These are phyloP conservation scores for Acacia melanoxylon DNA, from an alignment of 306 rosid genomes.

Conservation along the genomic window DNA sequence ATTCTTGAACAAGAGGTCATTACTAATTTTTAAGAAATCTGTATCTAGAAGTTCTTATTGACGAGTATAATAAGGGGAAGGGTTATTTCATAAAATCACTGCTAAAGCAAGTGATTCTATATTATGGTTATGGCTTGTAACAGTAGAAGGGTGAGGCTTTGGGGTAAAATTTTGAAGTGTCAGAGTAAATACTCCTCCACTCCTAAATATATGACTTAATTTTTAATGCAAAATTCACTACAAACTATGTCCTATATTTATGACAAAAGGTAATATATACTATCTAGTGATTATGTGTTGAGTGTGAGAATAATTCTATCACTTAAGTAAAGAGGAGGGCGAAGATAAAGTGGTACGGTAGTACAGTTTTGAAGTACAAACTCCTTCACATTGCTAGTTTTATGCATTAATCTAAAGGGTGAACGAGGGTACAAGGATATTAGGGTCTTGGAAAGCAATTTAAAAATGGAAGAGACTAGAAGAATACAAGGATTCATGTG, in stretches of 20 bases:
- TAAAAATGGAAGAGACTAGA: not conserved
- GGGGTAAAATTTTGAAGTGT: not conserved
- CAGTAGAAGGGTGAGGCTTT: not conserved
- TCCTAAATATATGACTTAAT: too few relatives aligned
- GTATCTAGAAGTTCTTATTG: too few relatives aligned
- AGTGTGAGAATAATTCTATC: not conserved
- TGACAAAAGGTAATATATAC: too few relatives aligned
- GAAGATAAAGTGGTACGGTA: not conserved
- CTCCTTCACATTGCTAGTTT: not conserved
- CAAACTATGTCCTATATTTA: too few relatives aligned
- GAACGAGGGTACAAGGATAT: not conserved
- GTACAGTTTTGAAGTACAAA: too few relatives aligned
- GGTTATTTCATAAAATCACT: not conserved
- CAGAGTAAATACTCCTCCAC: too few relatives aligned
- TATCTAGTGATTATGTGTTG: not conserved
- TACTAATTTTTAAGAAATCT: not conserved
- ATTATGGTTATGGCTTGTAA: not conserved
- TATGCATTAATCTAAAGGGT: too few relatives aligned
- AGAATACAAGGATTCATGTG: not conserved
- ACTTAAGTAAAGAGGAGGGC: too few relatives aligned
- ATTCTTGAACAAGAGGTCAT: too few relatives aligned
- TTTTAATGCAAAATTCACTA: too few relatives aligned
- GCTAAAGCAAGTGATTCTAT: not conserved
- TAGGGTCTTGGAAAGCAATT: not conserved
- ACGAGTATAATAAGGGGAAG: not conserved